Percentiles rank a stretch among this genome's conserved stretches.
phyloP scores from a whole-genome alignment of 139 green algal genomes.

The Chlamydomonas sp. region DNA sequence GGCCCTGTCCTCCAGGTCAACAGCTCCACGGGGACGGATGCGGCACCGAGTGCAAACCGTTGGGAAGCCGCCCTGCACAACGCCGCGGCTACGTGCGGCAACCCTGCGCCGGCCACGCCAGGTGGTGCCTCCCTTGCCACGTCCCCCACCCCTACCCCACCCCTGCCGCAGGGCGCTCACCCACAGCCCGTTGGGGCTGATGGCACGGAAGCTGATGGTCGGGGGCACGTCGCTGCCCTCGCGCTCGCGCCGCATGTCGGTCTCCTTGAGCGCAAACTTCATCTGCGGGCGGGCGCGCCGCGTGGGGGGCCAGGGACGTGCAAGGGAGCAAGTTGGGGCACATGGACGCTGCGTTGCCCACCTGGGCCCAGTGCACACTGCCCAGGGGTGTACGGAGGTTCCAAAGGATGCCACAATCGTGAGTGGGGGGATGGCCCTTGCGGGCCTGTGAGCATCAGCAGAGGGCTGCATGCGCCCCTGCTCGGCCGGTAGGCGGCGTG shows the following conservation, averaged over 20 bases:
- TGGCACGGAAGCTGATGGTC: conserved; percentile 62
- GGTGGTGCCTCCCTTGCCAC: neutral
- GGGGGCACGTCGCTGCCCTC: conserved; percentile 47
- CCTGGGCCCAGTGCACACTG: neutral
- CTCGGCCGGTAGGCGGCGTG: too few species aligned
- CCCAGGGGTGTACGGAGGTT: neutral
- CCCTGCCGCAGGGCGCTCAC: conserved; percentile 33
- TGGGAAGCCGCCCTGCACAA: neutral
- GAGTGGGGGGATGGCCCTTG: too few species aligned
- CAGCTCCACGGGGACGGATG: neutral
- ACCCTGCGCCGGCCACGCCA: neutral
- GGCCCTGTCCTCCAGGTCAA: neutral
- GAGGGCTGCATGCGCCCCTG: neutral
- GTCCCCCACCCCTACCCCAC: neutral
- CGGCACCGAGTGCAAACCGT: neutral
- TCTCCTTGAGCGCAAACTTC: conserved; percentile 19
- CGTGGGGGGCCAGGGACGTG: neutral
- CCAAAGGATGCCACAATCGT: neutral
- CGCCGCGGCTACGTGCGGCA: neutral
- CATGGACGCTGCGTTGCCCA: neutral
- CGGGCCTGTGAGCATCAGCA: neutral
- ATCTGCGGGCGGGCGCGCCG: conserved; percentile 20
- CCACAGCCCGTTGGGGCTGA: conserved; percentile 76
- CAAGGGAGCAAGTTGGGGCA: neutral
- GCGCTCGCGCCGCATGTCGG: conserved; percentile 11